A percentile compares a stretch with the other conserved stretches of the same genome.
Conservation (phyloP, 345 rosid genomes). For the Lagerstroemia speciosa region DNA sequence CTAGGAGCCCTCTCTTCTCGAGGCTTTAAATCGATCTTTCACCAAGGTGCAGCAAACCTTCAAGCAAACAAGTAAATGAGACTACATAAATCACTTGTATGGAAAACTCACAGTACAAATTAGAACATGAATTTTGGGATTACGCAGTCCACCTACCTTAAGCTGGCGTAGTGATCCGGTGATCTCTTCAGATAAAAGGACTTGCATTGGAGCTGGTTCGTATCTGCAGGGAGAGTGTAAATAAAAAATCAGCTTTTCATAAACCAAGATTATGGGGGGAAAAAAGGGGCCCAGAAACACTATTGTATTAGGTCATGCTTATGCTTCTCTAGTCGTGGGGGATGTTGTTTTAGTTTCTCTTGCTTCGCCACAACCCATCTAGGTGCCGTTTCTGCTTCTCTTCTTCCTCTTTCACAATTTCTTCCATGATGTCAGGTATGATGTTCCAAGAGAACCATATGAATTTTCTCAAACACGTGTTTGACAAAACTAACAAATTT, state of each 20-base stretch:
- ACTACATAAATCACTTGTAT: no score
- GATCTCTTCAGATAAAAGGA: slow-evolving; percentile 81
- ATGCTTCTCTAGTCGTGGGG: slow-evolving; percentile 93
- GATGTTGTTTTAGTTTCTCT: slow-evolving; percentile 63
- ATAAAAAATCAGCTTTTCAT: not conserved
- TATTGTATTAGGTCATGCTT: slow-evolving; percentile 34
- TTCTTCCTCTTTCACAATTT: slow-evolving; percentile 76
- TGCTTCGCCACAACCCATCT: slow-evolving; percentile 52
- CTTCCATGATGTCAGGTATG: slow-evolving; percentile 57
- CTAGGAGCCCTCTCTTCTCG: slow-evolving; percentile 80
- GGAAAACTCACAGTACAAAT: not conserved
- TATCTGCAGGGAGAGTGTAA: not conserved
- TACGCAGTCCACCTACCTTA: no score
- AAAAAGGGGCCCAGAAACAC: not conserved
- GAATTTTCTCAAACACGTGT: not conserved
- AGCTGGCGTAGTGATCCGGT: slow-evolving; percentile 75
- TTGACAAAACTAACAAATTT: slow-evolving; percentile 3
- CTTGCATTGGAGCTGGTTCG: slow-evolving; percentile 67
- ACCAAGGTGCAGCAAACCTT: slow-evolving; percentile 85
- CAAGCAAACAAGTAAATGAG: not conserved
- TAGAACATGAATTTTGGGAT: not conserved
- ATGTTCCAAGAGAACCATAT: slow-evolving; percentile 21
- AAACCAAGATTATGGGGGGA: not conserved
- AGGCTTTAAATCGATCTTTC: slow-evolving; percentile 84
- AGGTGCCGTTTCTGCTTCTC: slow-evolving; percentile 53